A percentile compares a stretch with the other conserved stretches of the same genome.
phyloP scores from a whole-genome alignment of 2,329 filamentous ascomycete genomes.

The Aureobasidium leucospermi region DNA sequence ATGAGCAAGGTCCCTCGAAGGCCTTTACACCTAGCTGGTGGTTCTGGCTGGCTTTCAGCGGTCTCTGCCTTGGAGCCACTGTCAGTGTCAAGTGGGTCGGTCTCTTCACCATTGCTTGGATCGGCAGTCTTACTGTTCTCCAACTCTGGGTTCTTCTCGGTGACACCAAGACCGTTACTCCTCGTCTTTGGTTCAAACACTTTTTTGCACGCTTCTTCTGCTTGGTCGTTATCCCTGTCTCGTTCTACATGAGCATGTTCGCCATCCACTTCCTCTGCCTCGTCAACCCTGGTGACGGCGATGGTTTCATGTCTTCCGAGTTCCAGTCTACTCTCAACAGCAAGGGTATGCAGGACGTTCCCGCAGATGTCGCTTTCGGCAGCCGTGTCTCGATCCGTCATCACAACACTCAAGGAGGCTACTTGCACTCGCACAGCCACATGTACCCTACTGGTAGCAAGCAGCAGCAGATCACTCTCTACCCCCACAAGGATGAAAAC shows the following conservation, averaged over 20 bases:
- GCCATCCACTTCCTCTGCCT: constrained; percentile 92
- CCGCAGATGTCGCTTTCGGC: constrained; percentile 84
- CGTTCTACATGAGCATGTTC: constrained; percentile 96
- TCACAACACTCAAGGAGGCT: constrained; percentile 95
- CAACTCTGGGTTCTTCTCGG: constrained; percentile 95
- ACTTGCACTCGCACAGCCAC: constrained; percentile 90
- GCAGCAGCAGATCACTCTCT: constrained; percentile 96
- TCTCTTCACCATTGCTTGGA: constrained; percentile 97
- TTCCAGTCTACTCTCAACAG: constrained; percentile 96
- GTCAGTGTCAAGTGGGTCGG: constrained; percentile 98
- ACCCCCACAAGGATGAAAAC: constrained; percentile 98
- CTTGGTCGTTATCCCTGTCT: constrained; percentile 77
- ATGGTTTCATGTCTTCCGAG: constrained; percentile 99
- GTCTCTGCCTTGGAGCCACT: constrained; percentile 80
- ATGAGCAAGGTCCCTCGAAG: constrained; percentile 81
- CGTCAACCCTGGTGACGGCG: constrained; percentile 89
- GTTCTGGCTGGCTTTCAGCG: constrained; percentile 91
- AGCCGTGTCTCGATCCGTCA: constrained; percentile 82
- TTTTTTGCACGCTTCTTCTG: constrained; percentile 86
- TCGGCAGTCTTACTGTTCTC: constrained; percentile 79
- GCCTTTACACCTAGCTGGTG: constrained; percentile 91
- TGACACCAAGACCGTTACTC: constrained; percentile 76
- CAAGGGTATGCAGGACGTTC: constrained; percentile 92
- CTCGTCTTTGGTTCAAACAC: constrained; percentile 92
- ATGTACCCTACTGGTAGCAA: constrained; percentile 98